Evolutionary conservation across 2,329 filamentous ascomycete species (phyloP), one percentile per base, ranked within the genome.

Genomic region (Colletotrichum agaves): DNA sequence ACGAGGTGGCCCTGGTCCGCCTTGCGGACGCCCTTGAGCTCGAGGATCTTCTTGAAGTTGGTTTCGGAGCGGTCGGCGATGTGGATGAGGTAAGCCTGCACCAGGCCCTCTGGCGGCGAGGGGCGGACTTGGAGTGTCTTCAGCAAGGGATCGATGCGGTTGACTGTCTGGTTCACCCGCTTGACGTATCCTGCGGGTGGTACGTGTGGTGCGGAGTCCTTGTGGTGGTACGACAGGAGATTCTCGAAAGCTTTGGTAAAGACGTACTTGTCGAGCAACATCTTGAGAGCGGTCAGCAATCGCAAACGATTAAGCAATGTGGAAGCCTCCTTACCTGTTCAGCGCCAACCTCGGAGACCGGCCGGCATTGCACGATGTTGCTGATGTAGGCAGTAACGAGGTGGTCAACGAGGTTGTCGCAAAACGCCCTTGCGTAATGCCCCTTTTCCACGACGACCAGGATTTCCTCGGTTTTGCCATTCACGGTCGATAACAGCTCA

Each of bases 81-180:
- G 80, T 98, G 96, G 78, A 98, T 97, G 37, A 99, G 89, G 78
- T 99, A 99, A 37, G 96, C 96, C 81, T 98, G 95, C 0, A 99
- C 94, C 3, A 99, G 88, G 2, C 93, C 95, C 82, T 99, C 96
- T 0, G 95, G 92, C 0, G 96, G 96, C 4, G 92, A 93, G 2
- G 94, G 90, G 31, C 93, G 93, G 53, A 99, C 95, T 83, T 99
- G 96, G 3, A 99, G 87, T 2, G 96, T 98, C 80, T 99, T 99
- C 73, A 99, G 90, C 21, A 99, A 87, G 1, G 93, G 92, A 75
- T 98, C 95, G 71, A 98, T 90, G 72, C 94, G 93, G 66, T 89
- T 89, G 85, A 97, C 96, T 75, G 88, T 91, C 68, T 90, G 87
- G 75, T 91, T 93, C 56, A 98, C 93, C 52, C 96, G 91, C 80